phyloP scores from a whole-genome alignment of 208 protist species.

The Trypanosoma conorhini region DNA sequence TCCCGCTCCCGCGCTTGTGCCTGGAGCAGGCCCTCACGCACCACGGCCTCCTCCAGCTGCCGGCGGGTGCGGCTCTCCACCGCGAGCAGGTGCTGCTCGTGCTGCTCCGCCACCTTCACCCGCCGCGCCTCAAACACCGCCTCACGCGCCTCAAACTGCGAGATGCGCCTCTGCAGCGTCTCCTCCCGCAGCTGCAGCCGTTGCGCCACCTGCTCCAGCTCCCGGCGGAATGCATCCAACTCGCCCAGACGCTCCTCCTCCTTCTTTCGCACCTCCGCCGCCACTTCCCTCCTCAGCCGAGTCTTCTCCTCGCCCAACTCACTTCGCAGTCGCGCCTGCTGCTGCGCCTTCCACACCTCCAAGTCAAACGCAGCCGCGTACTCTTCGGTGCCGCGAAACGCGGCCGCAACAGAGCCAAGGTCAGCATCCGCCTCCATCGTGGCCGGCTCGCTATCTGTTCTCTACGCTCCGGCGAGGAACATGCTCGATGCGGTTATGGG shows the following conservation, averaged over 20 bases:
- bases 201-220: constrained; percentile 67
- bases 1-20: constrained; percentile 66
- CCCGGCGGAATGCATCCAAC: constrained; percentile 51
- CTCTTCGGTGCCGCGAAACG: constrained; percentile 74
- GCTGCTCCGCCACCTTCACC: constrained; percentile 73
- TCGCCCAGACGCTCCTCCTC: constrained; percentile 44
- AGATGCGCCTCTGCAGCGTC: constrained; percentile 49
- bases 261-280: constrained; percentile 30
- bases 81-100: constrained; percentile 70
- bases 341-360: constrained; percentile 92
- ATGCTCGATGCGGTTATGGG: constrained; percentile 2
- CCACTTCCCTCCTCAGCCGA: constrained; percentile 48
- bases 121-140: constrained; percentile 65
- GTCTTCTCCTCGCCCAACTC: constrained; percentile 71
- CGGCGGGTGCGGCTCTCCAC: constrained; percentile 61
- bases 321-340: constrained; percentile 68
- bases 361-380: constrained; percentile 88
- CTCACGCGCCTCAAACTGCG: constrained; percentile 79
- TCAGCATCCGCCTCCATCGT: constrained; percentile 21
- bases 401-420: constrained; percentile 21
- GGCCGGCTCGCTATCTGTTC: background rate
- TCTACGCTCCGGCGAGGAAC: background rate
- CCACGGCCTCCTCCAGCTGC: constrained; percentile 48
- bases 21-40: constrained; percentile 46
- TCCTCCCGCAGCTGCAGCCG: constrained; percentile 60